Evolutionary conservation across 2,329 filamentous ascomycete species (phyloP).

Genomic region (Fusarium sp.): DNA sequence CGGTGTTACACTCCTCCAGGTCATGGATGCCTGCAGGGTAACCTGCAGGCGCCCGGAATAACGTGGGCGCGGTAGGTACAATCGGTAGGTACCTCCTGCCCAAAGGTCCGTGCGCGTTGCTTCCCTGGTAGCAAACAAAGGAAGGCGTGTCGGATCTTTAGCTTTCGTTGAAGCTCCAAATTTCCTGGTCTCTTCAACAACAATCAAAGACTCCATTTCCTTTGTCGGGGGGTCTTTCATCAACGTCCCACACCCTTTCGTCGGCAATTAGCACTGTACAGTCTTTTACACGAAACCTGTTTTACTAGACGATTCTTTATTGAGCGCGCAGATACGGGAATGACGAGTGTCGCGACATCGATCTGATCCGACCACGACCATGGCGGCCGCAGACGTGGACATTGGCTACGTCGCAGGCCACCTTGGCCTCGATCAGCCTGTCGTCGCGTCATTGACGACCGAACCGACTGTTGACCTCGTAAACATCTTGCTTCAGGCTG

Average conservation of each 20-base stretch:
- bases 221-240: slow-evolving; percentile 34
- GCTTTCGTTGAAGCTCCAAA: slow-evolving; percentile 42
- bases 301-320: background rate
- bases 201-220: slow-evolving; percentile 37
- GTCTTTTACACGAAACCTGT: background rate
- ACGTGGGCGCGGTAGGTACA: slow-evolving; percentile 20
- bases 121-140: slow-evolving; percentile 34
- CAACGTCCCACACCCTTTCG: slow-evolving; percentile 30
- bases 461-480: slow-evolving; percentile 84
- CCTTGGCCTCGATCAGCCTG: slow-evolving; percentile 74
- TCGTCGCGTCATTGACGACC: slow-evolving; percentile 69
- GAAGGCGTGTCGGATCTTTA: slow-evolving; percentile 41
- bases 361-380: slow-evolving; percentile 48
- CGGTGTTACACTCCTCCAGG: background rate
- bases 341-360: slow-evolving; percentile 43
- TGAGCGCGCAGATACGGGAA: slow-evolving; percentile 39
- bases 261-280: background rate
- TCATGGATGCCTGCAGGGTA: slow-evolving; percentile 8
- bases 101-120: slow-evolving; percentile 38
- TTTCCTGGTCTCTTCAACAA: slow-evolving; percentile 41
- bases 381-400: slow-evolving; percentile 67
- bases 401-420: slow-evolving; percentile 78
- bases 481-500: slow-evolving; percentile 75
- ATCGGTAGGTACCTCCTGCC: slow-evolving; percentile 1
- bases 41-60: slow-evolving; percentile 19